These are phyloP conservation scores for Paecilomyces fulvus DNA, from an alignment of 2,329 filamentous ascomycete genomes.

Conservation along the genomic window DNA sequence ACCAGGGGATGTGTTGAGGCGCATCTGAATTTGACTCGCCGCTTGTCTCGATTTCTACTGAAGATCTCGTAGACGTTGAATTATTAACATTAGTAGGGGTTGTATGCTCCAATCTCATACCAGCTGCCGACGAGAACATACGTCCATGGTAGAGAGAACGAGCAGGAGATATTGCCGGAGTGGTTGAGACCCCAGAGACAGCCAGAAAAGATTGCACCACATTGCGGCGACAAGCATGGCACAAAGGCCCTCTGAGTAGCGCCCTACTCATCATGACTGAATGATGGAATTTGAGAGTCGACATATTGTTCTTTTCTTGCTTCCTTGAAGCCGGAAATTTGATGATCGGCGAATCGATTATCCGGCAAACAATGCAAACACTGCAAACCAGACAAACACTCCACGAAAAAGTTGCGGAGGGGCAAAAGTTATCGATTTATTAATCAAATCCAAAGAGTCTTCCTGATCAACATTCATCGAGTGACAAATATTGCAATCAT, in stretches of 20 bases:
- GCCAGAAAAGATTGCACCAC: constrained; percentile 21
- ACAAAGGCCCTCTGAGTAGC: constrained; percentile 20
- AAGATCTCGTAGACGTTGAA: neutral
- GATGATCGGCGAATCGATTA: too few species aligned
- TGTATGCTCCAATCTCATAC: neutral
- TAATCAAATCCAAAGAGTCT: neutral
- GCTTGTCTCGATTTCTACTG: constrained; percentile 2
- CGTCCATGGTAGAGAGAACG: constrained; percentile 8
- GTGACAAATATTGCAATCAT: constrained; percentile 22
- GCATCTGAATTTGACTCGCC: constrained; percentile 4
- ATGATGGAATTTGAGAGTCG: neutral
- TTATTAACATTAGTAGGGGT: neutral
- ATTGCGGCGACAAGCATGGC: constrained; percentile 21
- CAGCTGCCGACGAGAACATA: constrained; percentile 16
- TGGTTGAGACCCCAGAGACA: constrained; percentile 16
- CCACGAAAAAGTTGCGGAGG: constrained; percentile 2
- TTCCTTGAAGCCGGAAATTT: neutral
- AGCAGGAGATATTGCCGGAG: constrained; percentile 10
- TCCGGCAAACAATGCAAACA: constrained; percentile 3
- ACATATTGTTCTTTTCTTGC: neutral
- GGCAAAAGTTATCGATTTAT: constrained; percentile 5
- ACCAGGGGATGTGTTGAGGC: constrained; percentile 59
- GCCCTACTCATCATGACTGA: constrained; percentile 21
- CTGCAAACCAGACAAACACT: constrained; percentile 6
- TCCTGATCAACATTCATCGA: neutral